These are phyloP conservation scores for Pisolithus sp. DNA, from an alignment of 768 basidiomycete species.

Conservation along the genomic window DNA sequence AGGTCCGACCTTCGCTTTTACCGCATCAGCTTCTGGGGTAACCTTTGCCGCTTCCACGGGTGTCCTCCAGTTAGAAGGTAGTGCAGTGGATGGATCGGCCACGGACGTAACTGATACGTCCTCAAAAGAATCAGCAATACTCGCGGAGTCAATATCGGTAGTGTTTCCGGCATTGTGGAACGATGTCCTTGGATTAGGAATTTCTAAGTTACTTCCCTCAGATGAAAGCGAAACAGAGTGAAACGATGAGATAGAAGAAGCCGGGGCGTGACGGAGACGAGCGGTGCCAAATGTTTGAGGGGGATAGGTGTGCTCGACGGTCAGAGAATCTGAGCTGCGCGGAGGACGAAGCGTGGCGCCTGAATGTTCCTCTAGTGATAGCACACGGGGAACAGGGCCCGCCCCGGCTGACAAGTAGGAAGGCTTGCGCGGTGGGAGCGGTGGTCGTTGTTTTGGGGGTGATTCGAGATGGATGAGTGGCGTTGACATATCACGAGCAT, in stretches of 20 bases:
- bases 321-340: conserved; percentile 40
- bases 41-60: conserved; percentile 31
- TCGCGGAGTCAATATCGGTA: conserved; percentile 44
- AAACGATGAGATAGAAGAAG: conserved; percentile 75
- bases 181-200: conserved; percentile 2
- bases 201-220: conserved; percentile 35
- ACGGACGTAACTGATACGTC: conserved; percentile 52
- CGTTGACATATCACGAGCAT: conserved; percentile 14
- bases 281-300: conserved; percentile 29
- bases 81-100: conserved; percentile 45
- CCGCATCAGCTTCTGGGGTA: conserved; percentile 30
- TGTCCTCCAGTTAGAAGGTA: conserved; percentile 46
- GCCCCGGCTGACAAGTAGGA: conserved; percentile 45
- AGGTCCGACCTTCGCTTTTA: conserved; percentile 15
- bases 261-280: conserved; percentile 45
- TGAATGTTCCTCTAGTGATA: conserved; percentile 11
- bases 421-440: conserved; percentile 62
- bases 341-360: conserved; percentile 22
- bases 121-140: conserved; percentile 70
- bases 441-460: conserved; percentile 44
- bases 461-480: conserved; percentile 57
- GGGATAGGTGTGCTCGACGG: conserved; percentile 57
- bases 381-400: conserved; percentile 24
- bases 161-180: conserved; percentile 18
- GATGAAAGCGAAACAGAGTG: conserved; percentile 79